Evolutionary conservation across 192 early-diverging fungal species (phyloP), one percentile per base, ranked within the genome.

Genomic region (Umbelopsis vinacea): DNA sequence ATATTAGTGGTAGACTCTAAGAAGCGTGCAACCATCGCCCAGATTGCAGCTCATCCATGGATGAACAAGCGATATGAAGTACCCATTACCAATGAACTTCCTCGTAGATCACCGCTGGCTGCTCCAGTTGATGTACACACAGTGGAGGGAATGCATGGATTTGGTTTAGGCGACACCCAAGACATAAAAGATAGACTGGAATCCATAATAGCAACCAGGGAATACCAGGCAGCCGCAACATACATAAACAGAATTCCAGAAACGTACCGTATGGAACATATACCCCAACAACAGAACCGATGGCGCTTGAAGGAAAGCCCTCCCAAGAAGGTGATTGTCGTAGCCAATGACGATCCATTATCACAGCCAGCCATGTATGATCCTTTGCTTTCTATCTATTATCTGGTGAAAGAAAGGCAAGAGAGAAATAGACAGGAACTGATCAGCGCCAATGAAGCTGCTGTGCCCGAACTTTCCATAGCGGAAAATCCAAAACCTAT

Each of bases 341-440:
- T 46, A 38, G 21, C 53, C 23, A 54, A 75, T 6, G 77, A 79
- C 45, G 77, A 79, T 37, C 77, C 77, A 8, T 50, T 52, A 24
- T 69, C 73, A 0, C 48, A 74, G 22, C 73, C 77, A 29, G 73
- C 73, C 10, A 75, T 75, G 72, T 79, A 74, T 23, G 86, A 90
- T 68, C 92, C 93, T 10, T 79, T 95, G 57, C 77, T 94, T 11
- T 95, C 93, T 74, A 92, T 97, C 26, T 98, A 98, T 73, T 89
- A 89, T 46, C 84, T 94, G 33, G 92, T 95, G 19, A 83, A 83
- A 37, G 90, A 91, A 26, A 29, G 33, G 33, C 57, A 63, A 35
- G 29, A 37, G 26, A 35, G 12, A 17, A 37, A n/a, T 37, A 29
- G 57, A 17, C 15, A 37, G 26, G 57, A 37, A 19, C 17, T 37